Evolutionary conservation across 2,329 filamentous ascomycete genomes (phyloP).

Genomic region (Tolypocladium sp.): DNA sequence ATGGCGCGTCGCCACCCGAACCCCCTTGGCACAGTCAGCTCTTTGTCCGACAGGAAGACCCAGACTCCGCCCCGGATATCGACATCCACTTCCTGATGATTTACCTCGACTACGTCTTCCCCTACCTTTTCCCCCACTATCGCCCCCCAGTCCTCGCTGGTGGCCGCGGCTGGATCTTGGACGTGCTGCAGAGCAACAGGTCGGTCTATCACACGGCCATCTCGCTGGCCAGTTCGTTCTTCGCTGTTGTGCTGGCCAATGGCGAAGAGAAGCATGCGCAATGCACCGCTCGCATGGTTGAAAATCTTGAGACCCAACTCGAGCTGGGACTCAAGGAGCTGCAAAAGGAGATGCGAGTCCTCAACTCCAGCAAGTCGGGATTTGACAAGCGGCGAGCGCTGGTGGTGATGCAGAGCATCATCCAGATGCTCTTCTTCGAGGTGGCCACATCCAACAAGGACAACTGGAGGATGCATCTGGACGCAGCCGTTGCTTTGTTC

Average conservation of each 20-base stretch:
- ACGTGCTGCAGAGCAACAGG: slow-evolving; percentile 46
- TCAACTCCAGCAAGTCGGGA: slow-evolving; percentile 20
- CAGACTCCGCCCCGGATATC: slow-evolving; percentile 11
- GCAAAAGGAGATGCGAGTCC: slow-evolving; percentile 28
- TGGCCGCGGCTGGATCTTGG: slow-evolving; percentile 52
- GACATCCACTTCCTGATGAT: slow-evolving; percentile 41
- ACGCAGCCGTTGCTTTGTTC: slow-evolving; percentile 40
- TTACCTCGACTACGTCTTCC: slow-evolving; percentile 54
- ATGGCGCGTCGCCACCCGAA: slow-evolving; percentile 20
- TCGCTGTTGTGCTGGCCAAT: slow-evolving; percentile 33
- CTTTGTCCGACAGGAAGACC: slow-evolving; percentile 12
- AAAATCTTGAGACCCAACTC: slow-evolving; percentile 33
- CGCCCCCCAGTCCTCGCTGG: slow-evolving; percentile 43
- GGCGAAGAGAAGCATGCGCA: slow-evolving; percentile 21
- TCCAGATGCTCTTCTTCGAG: slow-evolving; percentile 46
- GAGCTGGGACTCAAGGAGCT: slow-evolving; percentile 34
- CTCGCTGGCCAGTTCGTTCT: slow-evolving; percentile 48
- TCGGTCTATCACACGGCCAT: slow-evolving; percentile 48
- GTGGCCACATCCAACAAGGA: slow-evolving; percentile 32
- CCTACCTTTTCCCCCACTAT: slow-evolving; percentile 56
- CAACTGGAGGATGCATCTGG: slow-evolving; percentile 41
- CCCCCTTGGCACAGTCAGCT: slow-evolving; percentile 22
- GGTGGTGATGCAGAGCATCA: slow-evolving; percentile 37
- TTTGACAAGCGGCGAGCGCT: slow-evolving; percentile 23
- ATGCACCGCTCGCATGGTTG: slow-evolving; percentile 24